phyloP scores from a whole-genome alignment of 2,329 filamentous ascomycete species.

The Pezicula carpinea region DNA sequence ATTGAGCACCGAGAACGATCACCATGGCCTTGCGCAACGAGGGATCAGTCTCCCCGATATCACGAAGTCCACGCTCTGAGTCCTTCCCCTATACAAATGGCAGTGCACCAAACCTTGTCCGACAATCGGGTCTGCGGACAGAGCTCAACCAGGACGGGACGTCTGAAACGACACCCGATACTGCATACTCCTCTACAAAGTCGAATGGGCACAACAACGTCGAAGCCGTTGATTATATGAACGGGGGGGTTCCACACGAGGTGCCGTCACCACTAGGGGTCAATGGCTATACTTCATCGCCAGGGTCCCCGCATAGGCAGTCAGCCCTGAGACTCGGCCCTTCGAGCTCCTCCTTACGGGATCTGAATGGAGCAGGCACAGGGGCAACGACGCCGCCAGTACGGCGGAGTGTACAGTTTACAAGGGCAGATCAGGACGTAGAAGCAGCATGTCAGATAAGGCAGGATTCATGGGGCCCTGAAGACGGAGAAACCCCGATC shows the following conservation, averaged over 20 bases:
- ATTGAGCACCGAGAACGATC: not conserved
- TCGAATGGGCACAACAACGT: constrained; percentile 11
- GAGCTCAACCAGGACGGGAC: constrained; percentile 18
- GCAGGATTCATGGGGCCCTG: constrained; percentile 52
- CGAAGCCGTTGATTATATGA: constrained; percentile 28
- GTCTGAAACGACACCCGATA: constrained; percentile 7
- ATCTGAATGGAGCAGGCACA: constrained; percentile 8
- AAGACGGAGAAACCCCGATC: constrained; percentile 55
- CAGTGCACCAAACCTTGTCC: constrained; percentile 19
- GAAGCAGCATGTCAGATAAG: constrained; percentile 51
- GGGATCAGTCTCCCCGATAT: constrained; percentile 33
- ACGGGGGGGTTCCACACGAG: constrained; percentile 25
- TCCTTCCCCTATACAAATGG: constrained; percentile 19
- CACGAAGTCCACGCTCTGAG: constrained; percentile 24
- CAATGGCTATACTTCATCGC: constrained; percentile 1
- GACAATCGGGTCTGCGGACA: constrained; percentile 23
- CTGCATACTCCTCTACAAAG: constrained; percentile 8
- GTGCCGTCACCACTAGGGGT: constrained; percentile 1
- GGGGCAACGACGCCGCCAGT: constrained; percentile 30
- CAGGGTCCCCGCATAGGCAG: constrained; percentile 9
- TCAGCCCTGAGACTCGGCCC: constrained; percentile 15
- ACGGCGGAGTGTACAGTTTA: constrained; percentile 73
- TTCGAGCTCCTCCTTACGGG: constrained; percentile 10
- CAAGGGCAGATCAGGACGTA: constrained; percentile 39
- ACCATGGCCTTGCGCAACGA: constrained; percentile 25